Evolutionary conservation across 2,329 filamentous ascomycete species (phyloP), one percentile per base, ranked within the genome.

Genomic region (Fusarium odoratissimum): DNA sequence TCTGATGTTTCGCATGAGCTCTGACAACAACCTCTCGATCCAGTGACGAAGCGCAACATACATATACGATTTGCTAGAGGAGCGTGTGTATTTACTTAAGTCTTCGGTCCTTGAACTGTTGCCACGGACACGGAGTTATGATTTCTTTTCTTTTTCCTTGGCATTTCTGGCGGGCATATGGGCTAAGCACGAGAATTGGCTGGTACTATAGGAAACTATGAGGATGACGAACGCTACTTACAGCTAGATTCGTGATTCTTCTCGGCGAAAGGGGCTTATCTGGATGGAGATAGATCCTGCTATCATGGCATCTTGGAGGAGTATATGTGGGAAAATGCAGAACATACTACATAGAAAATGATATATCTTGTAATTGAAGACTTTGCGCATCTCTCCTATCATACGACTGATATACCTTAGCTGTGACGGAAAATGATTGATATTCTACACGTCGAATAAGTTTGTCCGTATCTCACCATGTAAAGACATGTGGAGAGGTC

Each of bases 1-100:
- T 16, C 59, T 68, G 31, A 44, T 67, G 44, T 72, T 71, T 33
- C 75, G 79, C 17, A 51, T 72, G 49, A 77, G 69, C 44, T 71
- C 77, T 7, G 74, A 76, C 52, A 75, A 61, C 56, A 49, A 40
- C 21, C 59, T 68, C 30, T 54, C 69, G 21, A 33, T 69, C 31
- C 55, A 59, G 46, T 73, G 56, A 72, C 13, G 37, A 44, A 40
- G 38, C 35, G 21, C 16, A 30, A 17, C 19, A 56, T 54, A 42
- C 49, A 49, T 54, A 49, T 42, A 59, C 44, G 44, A 28, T 49
- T 31, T 21, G 49, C 45, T 41, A 49, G 44, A 60, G 25, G 56
- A 42, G 52, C 31, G 41, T 56, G 48, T 59, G 37, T 30, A 56
- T n/a, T n/a, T 46, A 35, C 40, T 41, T 30, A 33, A 40, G 42